Base-by-base conservation (phyloP, 2,329 filamentous ascomycete genomes). In the Cordyceps javanica region DNA sequence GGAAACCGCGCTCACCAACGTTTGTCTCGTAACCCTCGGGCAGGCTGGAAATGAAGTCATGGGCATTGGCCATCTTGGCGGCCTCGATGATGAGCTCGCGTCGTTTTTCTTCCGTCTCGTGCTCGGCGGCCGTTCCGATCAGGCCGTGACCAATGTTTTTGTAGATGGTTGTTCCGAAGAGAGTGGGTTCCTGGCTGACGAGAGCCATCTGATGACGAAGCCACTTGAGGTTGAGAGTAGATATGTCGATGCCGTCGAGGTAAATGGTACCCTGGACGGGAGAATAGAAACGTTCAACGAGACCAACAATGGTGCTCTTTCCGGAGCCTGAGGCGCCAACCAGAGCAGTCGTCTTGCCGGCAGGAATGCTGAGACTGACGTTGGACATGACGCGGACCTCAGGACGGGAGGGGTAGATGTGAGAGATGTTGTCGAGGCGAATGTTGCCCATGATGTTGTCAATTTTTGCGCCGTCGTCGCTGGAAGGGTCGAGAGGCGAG, bases 281-380 rank as follows among this genome's bases (percentile, higher is more conserved):
- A 58, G 92, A 85, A 70, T 99, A 99, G 71, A 97, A 97, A 19
- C 94, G 85, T 73, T 97, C 93, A 1, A 97, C 86, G 21, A 99
- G 78, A 13, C 93, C 93, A 28, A 97, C 88, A 61, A 97, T 92
- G 0, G 94, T 97, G 66, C 88, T 93, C 74, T 97, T 99, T 49
- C 94, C 94, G 39, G 89, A 95, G 11, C 93, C 94, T 11, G 93
- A 97, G 0, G 93, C 90, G 59, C 94, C 94, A 6, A 99, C 94
- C 8, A 99, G 77, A 1, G 94, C 94, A 2, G 93, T 96, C 19
- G 89, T 91, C 75, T 96, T 96, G 21, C 93, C 92, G 3, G 92
- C 89, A 2, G 91, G 91, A 38, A 97, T 87, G 1, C 81, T 72
- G 2, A 99, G 81, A 58, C 78, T 89, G 58, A 97, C 89, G 62